Percentiles rank a stretch among this genome's conserved stretches.
phyloP scores from a whole-genome alignment of 495 filamentous ascomycete species.

The Tuber magnatum region DNA sequence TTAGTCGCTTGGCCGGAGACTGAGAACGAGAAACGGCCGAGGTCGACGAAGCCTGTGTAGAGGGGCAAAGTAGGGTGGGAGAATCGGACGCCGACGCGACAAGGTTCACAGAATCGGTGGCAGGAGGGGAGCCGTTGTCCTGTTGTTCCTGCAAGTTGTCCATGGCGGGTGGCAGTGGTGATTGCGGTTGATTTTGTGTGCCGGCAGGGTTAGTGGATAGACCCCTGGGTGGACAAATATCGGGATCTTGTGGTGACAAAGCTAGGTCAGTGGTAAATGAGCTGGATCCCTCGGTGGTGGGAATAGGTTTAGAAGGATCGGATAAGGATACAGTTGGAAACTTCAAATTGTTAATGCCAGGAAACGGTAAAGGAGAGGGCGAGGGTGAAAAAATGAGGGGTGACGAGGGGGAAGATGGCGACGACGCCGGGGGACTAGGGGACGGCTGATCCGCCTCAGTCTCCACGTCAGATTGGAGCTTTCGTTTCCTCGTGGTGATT shows the following conservation, averaged over 20 bases:
- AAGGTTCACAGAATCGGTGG: constrained; percentile 22
- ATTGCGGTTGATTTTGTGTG: constrained; percentile 5
- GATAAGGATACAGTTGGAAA: constrained; percentile 24
- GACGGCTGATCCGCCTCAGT: constrained; percentile 27
- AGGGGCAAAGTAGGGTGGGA: constrained; percentile 21
- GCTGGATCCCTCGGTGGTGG: constrained; percentile 18
- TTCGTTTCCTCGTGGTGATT: constrained; percentile 37
- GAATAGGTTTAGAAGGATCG: constrained; percentile 13
- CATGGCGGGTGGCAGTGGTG: constrained; percentile 1
- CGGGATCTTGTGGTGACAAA: constrained; percentile 2
- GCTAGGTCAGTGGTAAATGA: constrained; percentile 25
- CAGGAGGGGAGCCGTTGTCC: constrained; percentile 15
- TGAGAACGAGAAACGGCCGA: constrained; percentile 31
- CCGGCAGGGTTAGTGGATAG: background rate
- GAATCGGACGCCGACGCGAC: constrained; percentile 16
- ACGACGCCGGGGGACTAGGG: constrained; percentile 31
- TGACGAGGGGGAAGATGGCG: constrained; percentile 24
- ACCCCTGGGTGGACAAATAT: constrained; percentile 1
- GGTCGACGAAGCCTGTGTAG: constrained; percentile 7
- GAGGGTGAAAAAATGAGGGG: constrained; percentile 29
- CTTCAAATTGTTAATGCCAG: constrained; percentile 31
- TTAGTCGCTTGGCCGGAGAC: constrained; percentile 40
- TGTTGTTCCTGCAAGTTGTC: constrained; percentile 19
- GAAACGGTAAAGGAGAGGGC: constrained; percentile 29
- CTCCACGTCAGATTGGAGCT: constrained; percentile 20